Evolutionary conservation across 148 eudicot genomes (phyloP).

Genomic region (Rhododendron henanense): DNA sequence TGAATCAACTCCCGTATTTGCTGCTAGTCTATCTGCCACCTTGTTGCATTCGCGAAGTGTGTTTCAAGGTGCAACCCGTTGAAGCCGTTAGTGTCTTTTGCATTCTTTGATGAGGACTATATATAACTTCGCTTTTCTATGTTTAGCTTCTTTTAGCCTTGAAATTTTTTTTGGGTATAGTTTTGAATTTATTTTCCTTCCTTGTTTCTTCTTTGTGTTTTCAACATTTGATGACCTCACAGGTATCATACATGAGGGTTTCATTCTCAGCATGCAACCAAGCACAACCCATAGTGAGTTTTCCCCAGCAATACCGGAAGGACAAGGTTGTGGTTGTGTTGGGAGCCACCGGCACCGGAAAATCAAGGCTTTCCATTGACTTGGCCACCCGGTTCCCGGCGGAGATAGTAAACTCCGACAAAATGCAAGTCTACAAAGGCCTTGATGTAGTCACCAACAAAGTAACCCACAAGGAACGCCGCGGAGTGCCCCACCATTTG

Average conservation of each 20-base stretch:
- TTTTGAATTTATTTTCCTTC: neutral
- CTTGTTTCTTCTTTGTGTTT: neutral
- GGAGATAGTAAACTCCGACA: conserved; percentile 75
- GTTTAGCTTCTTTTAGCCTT: neutral
- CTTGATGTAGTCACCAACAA: conserved; percentile 78
- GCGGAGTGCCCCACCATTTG: conserved; percentile 71
- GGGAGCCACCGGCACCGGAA: conserved; percentile 95
- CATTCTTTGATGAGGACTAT: neutral
- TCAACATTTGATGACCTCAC: neutral
- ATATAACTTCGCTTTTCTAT: neutral
- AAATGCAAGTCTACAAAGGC: conserved; percentile 80
- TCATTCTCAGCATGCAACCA: conserved; percentile 47
- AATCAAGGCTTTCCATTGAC: conserved; percentile 81
- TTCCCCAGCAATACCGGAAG: conserved; percentile 34
- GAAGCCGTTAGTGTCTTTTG: too few relatives aligned
- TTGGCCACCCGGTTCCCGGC: conserved; percentile 58
- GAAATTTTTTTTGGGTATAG: too few relatives aligned
- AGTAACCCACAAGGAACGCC: conserved; percentile 62
- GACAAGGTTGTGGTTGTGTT: conserved; percentile 76
- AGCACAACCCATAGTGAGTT: conserved; percentile 42
- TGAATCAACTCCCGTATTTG: too few relatives aligned
- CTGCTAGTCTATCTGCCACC: too few relatives aligned
- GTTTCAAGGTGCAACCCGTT: too few relatives aligned
- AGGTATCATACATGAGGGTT: conserved; percentile 34
- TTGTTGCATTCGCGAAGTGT: too few relatives aligned